Percentiles rank a stretch among this genome's conserved stretches.
phyloP scores from a whole-genome alignment of 176 grass and related monocot species.

The maize (Zea mays) region DNA sequence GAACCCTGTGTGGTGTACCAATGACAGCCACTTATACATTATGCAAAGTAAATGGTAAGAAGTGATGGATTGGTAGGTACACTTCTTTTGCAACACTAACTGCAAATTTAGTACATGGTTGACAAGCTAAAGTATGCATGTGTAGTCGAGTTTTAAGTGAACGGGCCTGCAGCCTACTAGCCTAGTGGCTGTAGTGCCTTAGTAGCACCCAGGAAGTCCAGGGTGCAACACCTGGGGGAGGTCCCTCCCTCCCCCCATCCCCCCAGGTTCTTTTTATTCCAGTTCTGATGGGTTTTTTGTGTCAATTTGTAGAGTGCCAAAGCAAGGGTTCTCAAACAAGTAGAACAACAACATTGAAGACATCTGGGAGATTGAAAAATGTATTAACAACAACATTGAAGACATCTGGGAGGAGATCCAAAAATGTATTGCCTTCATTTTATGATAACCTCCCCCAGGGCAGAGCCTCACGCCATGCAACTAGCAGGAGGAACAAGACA shows the following conservation, averaged over 20 bases:
- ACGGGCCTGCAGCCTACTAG: background rate
- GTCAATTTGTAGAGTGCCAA: conserved; percentile 41
- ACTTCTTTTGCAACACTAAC: conserved; percentile 9
- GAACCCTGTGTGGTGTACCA: conserved; percentile 11
- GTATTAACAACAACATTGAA: conserved; percentile 23
- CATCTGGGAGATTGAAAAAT: background rate
- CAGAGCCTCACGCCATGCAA: conserved; percentile 42
- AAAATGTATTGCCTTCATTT: conserved; percentile 27
- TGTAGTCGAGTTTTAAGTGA: background rate
- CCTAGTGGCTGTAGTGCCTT: background rate
- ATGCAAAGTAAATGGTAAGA: conserved; percentile 1
- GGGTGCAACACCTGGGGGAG: background rate
- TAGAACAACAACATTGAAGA: conserved; percentile 41
- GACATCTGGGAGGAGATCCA: background rate
- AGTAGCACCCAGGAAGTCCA: background rate
- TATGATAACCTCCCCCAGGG: conserved; percentile 40
- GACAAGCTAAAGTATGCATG: background rate
- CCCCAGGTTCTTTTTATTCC: background rate
- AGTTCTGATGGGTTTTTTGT: conserved; percentile 17
- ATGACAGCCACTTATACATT: background rate
- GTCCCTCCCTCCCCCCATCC: background rate
- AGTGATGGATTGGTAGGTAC: background rate
- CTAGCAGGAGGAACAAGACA: conserved; percentile 37
- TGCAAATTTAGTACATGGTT: background rate
- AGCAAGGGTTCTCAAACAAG: conserved; percentile 44